phyloP scores from a whole-genome alignment of 176 grass and related monocot species.

The Alopecurus myosuroides region DNA sequence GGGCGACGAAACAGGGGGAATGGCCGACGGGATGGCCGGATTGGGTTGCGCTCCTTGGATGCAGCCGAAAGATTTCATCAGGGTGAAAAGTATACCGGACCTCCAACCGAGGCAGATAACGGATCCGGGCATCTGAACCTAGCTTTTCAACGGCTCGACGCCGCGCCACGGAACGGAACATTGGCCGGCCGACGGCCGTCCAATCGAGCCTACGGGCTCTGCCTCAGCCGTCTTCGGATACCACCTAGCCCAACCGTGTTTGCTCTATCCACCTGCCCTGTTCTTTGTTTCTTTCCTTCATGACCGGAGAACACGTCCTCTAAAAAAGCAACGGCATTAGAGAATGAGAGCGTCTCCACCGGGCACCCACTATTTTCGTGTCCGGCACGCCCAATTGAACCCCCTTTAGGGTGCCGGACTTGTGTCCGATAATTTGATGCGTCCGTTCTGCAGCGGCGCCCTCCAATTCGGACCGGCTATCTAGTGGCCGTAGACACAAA shows the following conservation, averaged over 20 bases:
- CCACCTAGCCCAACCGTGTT: neutral
- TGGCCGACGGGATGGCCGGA: neutral
- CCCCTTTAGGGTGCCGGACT: too few relatives aligned
- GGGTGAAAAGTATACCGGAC: neutral
- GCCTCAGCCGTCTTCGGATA: neutral
- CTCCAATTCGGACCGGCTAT: too few relatives aligned
- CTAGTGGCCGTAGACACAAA: too few relatives aligned
- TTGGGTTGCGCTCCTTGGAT: neutral
- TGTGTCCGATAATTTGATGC: too few relatives aligned
- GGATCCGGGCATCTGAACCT: neutral
- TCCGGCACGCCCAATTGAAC: too few relatives aligned
- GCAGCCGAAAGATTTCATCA: conserved; percentile 14
- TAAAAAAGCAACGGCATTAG: neutral
- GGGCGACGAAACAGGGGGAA: neutral
- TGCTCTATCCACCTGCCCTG: neutral
- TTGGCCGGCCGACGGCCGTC: neutral
- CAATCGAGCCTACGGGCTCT: neutral
- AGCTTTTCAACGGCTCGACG: neutral
- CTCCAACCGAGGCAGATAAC: neutral
- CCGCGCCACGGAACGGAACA: neutral
- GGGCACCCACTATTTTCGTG: too few relatives aligned
- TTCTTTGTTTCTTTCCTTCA: neutral
- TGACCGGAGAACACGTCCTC: neutral
- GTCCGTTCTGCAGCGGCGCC: too few relatives aligned
- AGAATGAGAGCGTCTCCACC: too few relatives aligned